phyloP scores from a whole-genome alignment of 139 green algal species.

The Coelastrella sp. region DNA sequence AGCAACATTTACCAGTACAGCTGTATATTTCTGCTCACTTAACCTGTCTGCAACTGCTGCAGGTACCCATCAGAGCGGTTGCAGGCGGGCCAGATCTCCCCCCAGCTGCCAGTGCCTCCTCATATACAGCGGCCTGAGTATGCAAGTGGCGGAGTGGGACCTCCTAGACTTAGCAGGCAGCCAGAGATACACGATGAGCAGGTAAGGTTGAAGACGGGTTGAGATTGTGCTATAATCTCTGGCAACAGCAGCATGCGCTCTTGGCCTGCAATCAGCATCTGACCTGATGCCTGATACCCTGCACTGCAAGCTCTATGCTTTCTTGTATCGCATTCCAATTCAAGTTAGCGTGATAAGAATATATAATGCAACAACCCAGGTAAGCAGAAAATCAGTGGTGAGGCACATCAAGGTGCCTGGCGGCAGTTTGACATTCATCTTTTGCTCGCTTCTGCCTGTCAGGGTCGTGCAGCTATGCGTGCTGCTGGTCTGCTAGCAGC shows the following conservation, averaged over 20 bases:
- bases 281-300: too few relatives aligned
- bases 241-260: not conserved
- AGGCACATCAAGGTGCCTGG: too few relatives aligned
- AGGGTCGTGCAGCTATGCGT: conserved; percentile 86
- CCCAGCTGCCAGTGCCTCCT: conserved; percentile 69
- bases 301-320: too few relatives aligned
- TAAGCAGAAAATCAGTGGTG: too few relatives aligned
- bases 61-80: conserved; percentile 35
- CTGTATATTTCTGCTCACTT: not conserved
- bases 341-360: too few relatives aligned
- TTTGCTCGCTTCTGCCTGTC: not conserved
- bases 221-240: not conserved
- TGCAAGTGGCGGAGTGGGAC: conserved; percentile 28
- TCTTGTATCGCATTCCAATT: too few relatives aligned
- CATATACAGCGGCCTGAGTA: conserved; percentile 84
- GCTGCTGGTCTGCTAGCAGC: conserved; percentile 88
- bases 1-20: too few relatives aligned
- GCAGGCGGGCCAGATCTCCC: conserved; percentile 55
- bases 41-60: not conserved
- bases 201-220: not conserved
- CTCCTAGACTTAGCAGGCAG: not conserved
- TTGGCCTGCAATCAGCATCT: too few relatives aligned
- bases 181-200: conserved; percentile 37
- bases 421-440: too few relatives aligned
- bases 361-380: too few relatives aligned